A percentile compares a stretch with the other conserved stretches of the same genome.
These are phyloP conservation scores for Tulasnella sp. DNA, from an alignment of 768 basidiomycete species.

Conservation along the genomic window DNA sequence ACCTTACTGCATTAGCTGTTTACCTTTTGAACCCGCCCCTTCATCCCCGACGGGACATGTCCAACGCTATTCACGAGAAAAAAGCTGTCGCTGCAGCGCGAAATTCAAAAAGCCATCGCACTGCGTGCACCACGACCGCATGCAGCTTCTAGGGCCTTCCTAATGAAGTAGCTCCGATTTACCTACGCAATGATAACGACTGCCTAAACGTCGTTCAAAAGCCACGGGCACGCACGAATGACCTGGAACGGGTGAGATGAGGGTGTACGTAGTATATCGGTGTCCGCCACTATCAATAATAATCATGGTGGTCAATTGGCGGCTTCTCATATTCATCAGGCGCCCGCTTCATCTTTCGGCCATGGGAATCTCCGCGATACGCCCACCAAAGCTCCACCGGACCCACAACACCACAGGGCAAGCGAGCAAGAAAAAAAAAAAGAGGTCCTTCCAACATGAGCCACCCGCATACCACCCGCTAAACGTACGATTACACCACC, in stretches of 20 bases:
- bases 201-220: constrained; percentile 4
- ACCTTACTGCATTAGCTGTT: constrained; percentile 9
- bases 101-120: not conserved
- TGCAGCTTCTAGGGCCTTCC: not conserved
- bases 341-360: constrained; percentile 19
- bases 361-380: not conserved
- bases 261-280: not conserved
- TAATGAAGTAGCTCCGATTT: constrained; percentile 1
- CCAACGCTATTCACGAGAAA: not conserved
- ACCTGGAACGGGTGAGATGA: not conserved
- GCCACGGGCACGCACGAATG: constrained; percentile 1
- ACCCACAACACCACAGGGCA: not conserved
- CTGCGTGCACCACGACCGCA: not conserved
- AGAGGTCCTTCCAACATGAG: not conserved
- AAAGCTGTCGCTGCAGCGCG: not conserved
- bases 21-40: constrained; percentile 3
- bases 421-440: not conserved
- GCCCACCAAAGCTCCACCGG: constrained; percentile 8
- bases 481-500: not conserved
- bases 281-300: constrained; percentile 9
- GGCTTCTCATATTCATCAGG: not conserved
- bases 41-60: constrained; percentile 11
- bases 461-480: constrained; percentile 5
- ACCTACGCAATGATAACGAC: constrained; percentile 6
- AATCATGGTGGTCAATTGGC: not conserved